Evolutionary conservation across 176 grass and related monocot genomes (phyloP).

Genomic region (Oryza brachyantha): DNA sequence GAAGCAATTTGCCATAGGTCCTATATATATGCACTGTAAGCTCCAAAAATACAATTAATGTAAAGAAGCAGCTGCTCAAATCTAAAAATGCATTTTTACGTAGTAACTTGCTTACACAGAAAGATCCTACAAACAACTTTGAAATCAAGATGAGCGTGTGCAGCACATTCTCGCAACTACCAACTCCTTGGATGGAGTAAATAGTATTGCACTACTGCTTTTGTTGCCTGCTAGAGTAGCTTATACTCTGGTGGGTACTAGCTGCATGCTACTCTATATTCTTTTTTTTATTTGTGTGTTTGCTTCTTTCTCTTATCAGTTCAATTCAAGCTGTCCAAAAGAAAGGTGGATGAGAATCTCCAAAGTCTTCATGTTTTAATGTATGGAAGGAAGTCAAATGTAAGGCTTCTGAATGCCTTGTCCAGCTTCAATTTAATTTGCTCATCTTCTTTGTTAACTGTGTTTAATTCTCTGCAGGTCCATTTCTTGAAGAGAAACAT

Average conservation of each 20-base stretch:
- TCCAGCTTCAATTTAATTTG: neutral
- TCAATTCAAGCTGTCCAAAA: conserved; percentile 86
- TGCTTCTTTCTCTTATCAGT: conserved; percentile 49
- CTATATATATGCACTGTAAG: too few relatives aligned
- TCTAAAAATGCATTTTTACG: neutral
- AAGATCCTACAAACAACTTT: neutral
- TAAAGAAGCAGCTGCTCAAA: neutral
- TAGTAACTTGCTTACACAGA: neutral
- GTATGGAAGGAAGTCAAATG: conserved; percentile 83
- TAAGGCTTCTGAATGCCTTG: conserved; percentile 11
- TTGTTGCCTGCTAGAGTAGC: neutral
- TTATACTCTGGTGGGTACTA: neutral
- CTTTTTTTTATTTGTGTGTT: conserved; percentile 21
- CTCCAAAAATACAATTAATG: too few relatives aligned
- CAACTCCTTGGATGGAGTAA: neutral
- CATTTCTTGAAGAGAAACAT: conserved; percentile 88
- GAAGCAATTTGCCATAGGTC: neutral
- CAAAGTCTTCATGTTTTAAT: conserved; percentile 74
- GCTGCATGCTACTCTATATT: neutral
- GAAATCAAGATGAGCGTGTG: neutral
- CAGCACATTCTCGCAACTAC: neutral
- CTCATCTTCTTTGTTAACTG: conserved; percentile 19
- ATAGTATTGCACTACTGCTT: neutral
- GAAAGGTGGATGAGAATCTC: conserved; percentile 82
- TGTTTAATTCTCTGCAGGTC: conserved; percentile 46